Evolutionary conservation across 495 filamentous ascomycete species (phyloP), one percentile per base, ranked within the genome.

Genomic region (Aspergillus funiculosus): DNA sequence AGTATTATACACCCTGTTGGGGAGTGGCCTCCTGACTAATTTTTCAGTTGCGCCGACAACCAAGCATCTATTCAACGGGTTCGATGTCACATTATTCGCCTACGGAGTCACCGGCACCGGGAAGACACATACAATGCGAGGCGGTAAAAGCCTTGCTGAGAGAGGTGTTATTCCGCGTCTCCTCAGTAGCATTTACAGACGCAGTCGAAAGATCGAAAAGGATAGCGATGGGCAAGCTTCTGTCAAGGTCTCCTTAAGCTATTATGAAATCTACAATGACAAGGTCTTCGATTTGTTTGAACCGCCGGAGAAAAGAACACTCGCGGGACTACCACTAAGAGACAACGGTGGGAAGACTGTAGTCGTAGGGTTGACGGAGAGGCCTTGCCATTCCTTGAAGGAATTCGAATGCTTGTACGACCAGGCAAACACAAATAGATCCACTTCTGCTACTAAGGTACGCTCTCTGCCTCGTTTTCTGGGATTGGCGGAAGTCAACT

Each of bases 251-350:
- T 75, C 81, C 10, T 78, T 98, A 56, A 91, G 85, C 28, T 98
- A 98, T 67, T 98, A 95, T 67, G 92, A 98, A 57, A 97, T 98
- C 41, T 98, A 98, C 68, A 96, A 96, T 60, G 87, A 92, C 64
- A 89, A 87, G 62, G 90, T 98, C 5, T 95, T 81, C 56, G 92
- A 98, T 61, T 68, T 98, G 20, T 91, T 98, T 47, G 86, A 95
- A 60, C 66, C 90, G 1, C 87, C 88, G 2, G 90, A 96, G 57
- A 95, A 90, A 67, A 82, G 92, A 10, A 91, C 89, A 0, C 64
- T 85, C 2, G 79, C 89, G 0, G 92, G 92, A 0, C 69, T 98
- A 26, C 87, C 87, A 3, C 76, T 98, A 1, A 79, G 92, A n/a
- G 89, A 97, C 51, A 85, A 88, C 52, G 87, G 89, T 39, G 71